These are phyloP conservation scores for Cymodocea nodosa DNA, from an alignment of 116 monocot genomes.

Conservation along the genomic window DNA sequence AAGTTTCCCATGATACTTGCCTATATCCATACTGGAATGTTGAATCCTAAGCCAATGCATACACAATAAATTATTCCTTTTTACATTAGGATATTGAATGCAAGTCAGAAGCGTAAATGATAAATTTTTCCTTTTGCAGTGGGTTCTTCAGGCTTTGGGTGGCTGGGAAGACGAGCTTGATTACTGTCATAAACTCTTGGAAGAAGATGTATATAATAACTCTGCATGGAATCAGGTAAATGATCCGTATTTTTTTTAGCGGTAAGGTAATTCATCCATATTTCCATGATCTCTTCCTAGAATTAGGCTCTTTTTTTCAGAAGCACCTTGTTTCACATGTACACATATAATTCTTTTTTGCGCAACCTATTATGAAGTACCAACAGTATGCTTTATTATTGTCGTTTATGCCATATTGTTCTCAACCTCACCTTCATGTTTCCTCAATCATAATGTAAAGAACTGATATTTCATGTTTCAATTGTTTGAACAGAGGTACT, in stretches of 20 bases:
- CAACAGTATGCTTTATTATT: too few species aligned
- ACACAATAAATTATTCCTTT: too few species aligned
- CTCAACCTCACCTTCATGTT: too few species aligned
- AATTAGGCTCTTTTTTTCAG: neutral
- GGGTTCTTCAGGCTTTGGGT: slow-evolving; percentile 87
- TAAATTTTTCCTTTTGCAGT: slow-evolving; percentile 36
- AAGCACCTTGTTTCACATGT: neutral
- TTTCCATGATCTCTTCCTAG: neutral
- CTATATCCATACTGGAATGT: too few species aligned
- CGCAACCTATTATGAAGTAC: neutral
- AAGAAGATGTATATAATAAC: slow-evolving; percentile 84
- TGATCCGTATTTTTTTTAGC: too few species aligned
- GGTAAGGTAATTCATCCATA: neutral
- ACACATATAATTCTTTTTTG: neutral
- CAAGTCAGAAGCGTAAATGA: neutral
- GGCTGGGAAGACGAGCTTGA: slow-evolving; percentile 91
- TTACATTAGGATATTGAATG: too few species aligned
- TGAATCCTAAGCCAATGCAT: too few species aligned
- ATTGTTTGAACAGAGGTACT: slow-evolving; percentile 54
- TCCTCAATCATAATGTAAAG: neutral
- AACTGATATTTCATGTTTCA: neutral
- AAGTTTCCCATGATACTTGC: too few species aligned
- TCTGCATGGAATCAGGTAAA: slow-evolving; percentile 99
- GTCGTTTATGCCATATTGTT: too few species aligned
- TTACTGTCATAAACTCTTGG: slow-evolving; percentile 56